phyloP scores from a whole-genome alignment of 75 land plant species.

The Selaginella moellendorffii region DNA sequence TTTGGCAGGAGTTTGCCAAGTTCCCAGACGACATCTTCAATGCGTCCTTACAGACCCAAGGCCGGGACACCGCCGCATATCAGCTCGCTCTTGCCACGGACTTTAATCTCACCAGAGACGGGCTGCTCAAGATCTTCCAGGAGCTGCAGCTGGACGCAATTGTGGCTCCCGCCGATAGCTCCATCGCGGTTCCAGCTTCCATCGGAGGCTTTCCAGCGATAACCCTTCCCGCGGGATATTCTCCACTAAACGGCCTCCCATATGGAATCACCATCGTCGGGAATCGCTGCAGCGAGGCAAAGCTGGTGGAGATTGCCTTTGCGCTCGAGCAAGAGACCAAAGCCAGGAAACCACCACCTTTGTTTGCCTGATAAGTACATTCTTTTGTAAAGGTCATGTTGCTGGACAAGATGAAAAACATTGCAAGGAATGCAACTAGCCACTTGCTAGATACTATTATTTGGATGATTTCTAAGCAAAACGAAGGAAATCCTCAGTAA shows the following conservation, averaged over 20 bases:
- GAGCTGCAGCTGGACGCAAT: conserved; percentile 35
- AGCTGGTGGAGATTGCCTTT: conserved; percentile 48
- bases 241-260: conserved; percentile 27
- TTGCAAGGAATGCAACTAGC: too few species aligned
- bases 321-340: conserved; percentile 48
- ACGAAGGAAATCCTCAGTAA: too few species aligned
- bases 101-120: conserved; percentile 15
- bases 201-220: conserved; percentile 49
- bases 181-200: conserved; percentile 16
- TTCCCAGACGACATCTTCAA: conserved; percentile 29
- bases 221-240: conserved; percentile 41
- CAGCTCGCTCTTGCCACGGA: conserved; percentile 14
- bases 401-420: too few species aligned
- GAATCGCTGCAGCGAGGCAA: conserved; percentile 28
- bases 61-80: conserved; percentile 12
- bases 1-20: conserved; percentile 19
- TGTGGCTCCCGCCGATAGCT: conserved; percentile 18
- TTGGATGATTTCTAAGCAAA: too few species aligned
- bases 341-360: conserved; percentile 42
- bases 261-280: conserved; percentile 45
- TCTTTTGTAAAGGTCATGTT: too few species aligned
- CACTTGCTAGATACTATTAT: too few species aligned
- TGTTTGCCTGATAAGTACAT: too few species aligned
- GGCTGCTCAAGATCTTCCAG: conserved; percentile 26
- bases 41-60: conserved; percentile 24